Percentiles rank a stretch among this genome's conserved stretches.
These are phyloP conservation scores for Moesziomyces parantarcticus DNA, from an alignment of 1,284 basidiomycete genomes.

Conservation along the genomic window DNA sequence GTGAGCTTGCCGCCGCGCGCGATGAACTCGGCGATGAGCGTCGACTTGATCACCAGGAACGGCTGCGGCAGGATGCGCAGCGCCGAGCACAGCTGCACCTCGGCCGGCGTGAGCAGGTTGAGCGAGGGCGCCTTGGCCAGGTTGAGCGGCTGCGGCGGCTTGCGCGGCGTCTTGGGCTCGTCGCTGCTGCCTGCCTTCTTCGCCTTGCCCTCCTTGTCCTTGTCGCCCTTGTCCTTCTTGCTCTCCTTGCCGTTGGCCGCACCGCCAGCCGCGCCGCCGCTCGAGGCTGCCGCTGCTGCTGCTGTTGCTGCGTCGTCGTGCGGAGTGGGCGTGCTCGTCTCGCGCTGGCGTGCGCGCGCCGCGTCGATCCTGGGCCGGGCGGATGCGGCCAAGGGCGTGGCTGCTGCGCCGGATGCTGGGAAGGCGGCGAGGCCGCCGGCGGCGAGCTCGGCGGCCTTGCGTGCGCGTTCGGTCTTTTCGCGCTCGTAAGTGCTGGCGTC, in stretches of 20 bases:
- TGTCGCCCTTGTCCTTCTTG: slow-evolving; percentile 32
- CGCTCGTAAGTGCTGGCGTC: slow-evolving; percentile 62
- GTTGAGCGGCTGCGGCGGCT: slow-evolving; percentile 58
- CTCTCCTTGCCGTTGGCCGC: slow-evolving; percentile 22
- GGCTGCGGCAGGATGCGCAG: slow-evolving; percentile 64
- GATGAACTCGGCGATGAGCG: slow-evolving; percentile 57
- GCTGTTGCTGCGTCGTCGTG: slow-evolving; percentile 28
- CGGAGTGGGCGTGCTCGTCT: slow-evolving; percentile 46
- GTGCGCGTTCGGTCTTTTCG: slow-evolving; percentile 62
- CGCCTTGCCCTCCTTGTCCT: slow-evolving; percentile 14
- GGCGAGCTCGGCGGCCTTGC: slow-evolving; percentile 54
- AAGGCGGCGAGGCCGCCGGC: slow-evolving; percentile 61
- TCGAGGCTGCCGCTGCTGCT: slow-evolving; percentile 11
- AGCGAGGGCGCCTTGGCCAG: slow-evolving; percentile 60
- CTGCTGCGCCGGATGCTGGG: slow-evolving; percentile 51
- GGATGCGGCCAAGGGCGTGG: slow-evolving; percentile 28
- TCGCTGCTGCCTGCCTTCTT: slow-evolving; percentile 27
- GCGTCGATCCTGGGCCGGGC: slow-evolving; percentile 39
- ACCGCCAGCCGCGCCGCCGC: too few species aligned
- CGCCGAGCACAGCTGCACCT: slow-evolving; percentile 61
- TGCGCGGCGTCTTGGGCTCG: slow-evolving; percentile 49
- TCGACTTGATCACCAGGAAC: slow-evolving; percentile 65
- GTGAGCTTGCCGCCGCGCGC: slow-evolving; percentile 58
- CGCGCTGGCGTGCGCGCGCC: slow-evolving; percentile 51
- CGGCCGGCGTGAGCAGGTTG: slow-evolving; percentile 58